These are phyloP conservation scores for Aaosphaeria pasadenensis DNA, from an alignment of 2,329 filamentous ascomycete genomes.

Conservation along the genomic window DNA sequence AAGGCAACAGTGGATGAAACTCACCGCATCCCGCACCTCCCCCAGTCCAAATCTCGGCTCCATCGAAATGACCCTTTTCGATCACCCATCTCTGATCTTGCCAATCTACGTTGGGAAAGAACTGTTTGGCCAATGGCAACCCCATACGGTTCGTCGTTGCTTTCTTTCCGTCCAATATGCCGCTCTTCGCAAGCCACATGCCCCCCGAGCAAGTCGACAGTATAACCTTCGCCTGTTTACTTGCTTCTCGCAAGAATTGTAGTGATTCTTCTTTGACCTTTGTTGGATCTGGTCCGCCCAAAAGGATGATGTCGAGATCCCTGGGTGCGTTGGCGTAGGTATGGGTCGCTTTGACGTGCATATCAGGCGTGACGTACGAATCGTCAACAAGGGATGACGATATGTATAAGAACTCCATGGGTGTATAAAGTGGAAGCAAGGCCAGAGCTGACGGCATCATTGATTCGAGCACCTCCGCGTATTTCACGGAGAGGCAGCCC, in stretches of 20 bases:
- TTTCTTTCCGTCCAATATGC: conserved; percentile 37
- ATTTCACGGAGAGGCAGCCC: conserved; percentile 32
- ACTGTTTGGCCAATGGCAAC: conserved; percentile 20
- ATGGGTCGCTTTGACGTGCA: conserved; percentile 35
- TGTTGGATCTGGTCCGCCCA: conserved; percentile 34
- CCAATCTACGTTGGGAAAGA: conserved; percentile 37
- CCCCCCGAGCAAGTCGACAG: conserved; percentile 40
- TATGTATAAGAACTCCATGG: conserved; percentile 41
- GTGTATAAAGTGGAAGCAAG: conserved; percentile 17
- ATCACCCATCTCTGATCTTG: conserved; percentile 40
- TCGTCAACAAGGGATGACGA: conserved; percentile 32
- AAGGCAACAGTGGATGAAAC: conserved; percentile 2
- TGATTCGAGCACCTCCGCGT: conserved; percentile 13
- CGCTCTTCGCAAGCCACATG: conserved; percentile 39
- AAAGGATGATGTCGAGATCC: conserved; percentile 41
- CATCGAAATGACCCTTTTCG: conserved; percentile 21
- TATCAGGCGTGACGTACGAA: conserved; percentile 24
- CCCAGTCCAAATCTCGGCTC: conserved; percentile 39
- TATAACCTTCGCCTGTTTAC: conserved; percentile 31
- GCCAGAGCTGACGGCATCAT: conserved; percentile 8
- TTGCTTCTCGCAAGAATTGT: conserved; percentile 37
- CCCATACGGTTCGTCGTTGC: conserved; percentile 39
- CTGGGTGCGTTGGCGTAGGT: conserved; percentile 42
- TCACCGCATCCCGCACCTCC: conserved; percentile 39
- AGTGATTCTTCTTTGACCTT: conserved; percentile 32